Conservation (phyloP, 768 basidiomycete genomes). For the Royoungia palumana region DNA sequence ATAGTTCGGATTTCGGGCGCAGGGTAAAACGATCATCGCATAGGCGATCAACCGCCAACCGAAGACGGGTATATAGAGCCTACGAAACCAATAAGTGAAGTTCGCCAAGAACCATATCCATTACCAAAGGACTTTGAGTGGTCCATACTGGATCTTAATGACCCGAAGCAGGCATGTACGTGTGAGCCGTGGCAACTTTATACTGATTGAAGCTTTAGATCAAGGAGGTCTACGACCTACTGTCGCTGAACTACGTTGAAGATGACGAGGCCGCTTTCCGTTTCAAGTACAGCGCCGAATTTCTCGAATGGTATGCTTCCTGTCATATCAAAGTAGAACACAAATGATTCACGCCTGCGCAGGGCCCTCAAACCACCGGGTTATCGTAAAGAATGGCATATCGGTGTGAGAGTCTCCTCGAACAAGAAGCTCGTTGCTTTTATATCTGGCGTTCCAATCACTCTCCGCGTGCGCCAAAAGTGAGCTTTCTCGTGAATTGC, state of each 20-base stretch:
- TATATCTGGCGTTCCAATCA: constrained; percentile 89
- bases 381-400: constrained; percentile 91
- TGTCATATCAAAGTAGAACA: not conserved
- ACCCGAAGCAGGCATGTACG: constrained; percentile 60
- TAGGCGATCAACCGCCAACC: constrained; percentile 60
- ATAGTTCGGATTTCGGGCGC: not conserved
- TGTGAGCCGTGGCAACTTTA: not conserved
- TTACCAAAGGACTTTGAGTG: constrained; percentile 94
- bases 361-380: constrained; percentile 97
- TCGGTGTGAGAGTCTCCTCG: constrained; percentile 88
- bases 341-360: not conserved
- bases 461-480: constrained; percentile 81
- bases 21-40: not conserved
- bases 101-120: constrained; percentile 84
- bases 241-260: constrained; percentile 94
- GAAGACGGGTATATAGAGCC: constrained; percentile 91
- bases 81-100: constrained; percentile 67
- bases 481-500: constrained; percentile 37
- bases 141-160: constrained; percentile 75
- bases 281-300: constrained; percentile 94
- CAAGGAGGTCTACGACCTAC: constrained; percentile 87
- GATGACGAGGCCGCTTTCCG: constrained; percentile 95
- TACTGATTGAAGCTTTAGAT: constrained; percentile 43
- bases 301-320: constrained; percentile 75
- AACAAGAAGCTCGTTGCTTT: constrained; percentile 96